These are phyloP conservation scores for Phylloporus sp. DNA, from an alignment of 768 basidiomycete genomes.

Conservation along the genomic window DNA sequence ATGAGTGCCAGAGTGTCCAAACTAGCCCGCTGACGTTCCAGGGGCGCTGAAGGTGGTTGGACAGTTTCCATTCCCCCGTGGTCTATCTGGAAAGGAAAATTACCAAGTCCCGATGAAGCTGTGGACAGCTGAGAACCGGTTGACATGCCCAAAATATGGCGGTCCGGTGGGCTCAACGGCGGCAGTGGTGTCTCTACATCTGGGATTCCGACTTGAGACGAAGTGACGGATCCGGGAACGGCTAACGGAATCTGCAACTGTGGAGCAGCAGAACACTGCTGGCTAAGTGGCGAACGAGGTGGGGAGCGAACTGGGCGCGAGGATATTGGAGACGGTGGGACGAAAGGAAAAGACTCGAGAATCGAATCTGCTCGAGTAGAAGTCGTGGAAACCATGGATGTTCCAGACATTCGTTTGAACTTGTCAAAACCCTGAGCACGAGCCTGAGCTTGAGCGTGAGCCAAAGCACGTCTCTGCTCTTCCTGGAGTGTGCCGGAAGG, in stretches of 20 bases:
- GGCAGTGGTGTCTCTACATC: constrained; percentile 33
- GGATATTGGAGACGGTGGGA: constrained; percentile 87
- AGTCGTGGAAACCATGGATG: constrained; percentile 61
- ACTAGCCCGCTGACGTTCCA: constrained; percentile 65
- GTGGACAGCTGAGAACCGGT: constrained; percentile 74
- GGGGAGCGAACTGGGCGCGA: constrained; percentile 70
- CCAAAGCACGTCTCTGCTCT: constrained; percentile 62
- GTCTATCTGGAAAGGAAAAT: constrained; percentile 86
- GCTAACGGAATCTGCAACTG: constrained; percentile 6
- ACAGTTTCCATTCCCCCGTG: constrained; percentile 41
- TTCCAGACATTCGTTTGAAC: constrained; percentile 51
- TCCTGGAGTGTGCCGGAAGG: constrained; percentile 45
- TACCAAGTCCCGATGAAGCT: constrained; percentile 73
- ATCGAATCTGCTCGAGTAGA: constrained; percentile 80
- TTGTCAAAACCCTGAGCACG: constrained; percentile 48
- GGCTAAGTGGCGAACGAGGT: constrained; percentile 64
- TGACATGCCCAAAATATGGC: constrained; percentile 65
- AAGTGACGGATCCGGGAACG: not conserved
- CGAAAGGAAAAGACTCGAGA: constrained; percentile 82
- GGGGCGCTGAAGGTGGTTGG: constrained; percentile 34
- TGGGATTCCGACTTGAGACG: constrained; percentile 13
- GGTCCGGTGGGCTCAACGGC: constrained; percentile 41
- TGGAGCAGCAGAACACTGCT: constrained; percentile 44
- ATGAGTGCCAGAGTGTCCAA: constrained; percentile 82
- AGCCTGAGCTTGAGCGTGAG: constrained; percentile 55